Conservation (phyloP, 306 rosid genomes). For the Citrullus mucosospermus region DNA sequence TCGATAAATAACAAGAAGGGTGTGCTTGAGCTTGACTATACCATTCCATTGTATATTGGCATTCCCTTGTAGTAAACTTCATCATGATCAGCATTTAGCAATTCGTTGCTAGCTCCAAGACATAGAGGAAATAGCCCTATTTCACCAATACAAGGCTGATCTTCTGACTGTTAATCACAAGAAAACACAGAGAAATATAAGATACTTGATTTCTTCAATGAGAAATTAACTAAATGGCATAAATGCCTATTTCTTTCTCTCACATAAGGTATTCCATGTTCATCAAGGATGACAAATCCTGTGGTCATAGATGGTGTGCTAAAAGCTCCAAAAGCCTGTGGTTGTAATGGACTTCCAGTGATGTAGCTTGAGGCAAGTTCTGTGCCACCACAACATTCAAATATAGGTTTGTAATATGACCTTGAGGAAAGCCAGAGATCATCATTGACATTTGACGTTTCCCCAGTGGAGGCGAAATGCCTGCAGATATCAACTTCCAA, state of each 20-base stretch:
- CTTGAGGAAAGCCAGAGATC: constrained; percentile 87
- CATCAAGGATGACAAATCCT: constrained; percentile 59
- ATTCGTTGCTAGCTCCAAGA: constrained; percentile 56
- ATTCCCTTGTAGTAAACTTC: constrained; percentile 72
- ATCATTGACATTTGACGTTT: constrained; percentile 68
- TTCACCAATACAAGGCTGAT: constrained; percentile 65
- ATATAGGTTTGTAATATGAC: constrained; percentile 50
- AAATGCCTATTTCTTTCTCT: constrained; percentile 5
- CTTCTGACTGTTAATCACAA: constrained; percentile 43
- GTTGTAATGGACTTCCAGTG: constrained; percentile 50
- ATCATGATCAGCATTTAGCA: constrained; percentile 67
- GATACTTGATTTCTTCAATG: not conserved
- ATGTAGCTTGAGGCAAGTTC: constrained; percentile 67
- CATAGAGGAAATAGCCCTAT: constrained; percentile 48
- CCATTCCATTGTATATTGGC: constrained; percentile 67
- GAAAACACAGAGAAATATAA: constrained; percentile 3
- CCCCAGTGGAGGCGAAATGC: constrained; percentile 52
- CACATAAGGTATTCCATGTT: constrained; percentile 59
- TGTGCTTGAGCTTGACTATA: constrained; percentile 13
- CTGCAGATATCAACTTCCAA: constrained; percentile 26
- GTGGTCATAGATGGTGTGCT: constrained; percentile 64
- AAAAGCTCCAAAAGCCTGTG: constrained; percentile 79
- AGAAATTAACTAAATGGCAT: not conserved
- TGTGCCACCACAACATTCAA: constrained; percentile 75
- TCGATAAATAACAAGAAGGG: not conserved